Conservation (phyloP, 805 yeast species). For the Maudiozyma serrabonitensis region DNA sequence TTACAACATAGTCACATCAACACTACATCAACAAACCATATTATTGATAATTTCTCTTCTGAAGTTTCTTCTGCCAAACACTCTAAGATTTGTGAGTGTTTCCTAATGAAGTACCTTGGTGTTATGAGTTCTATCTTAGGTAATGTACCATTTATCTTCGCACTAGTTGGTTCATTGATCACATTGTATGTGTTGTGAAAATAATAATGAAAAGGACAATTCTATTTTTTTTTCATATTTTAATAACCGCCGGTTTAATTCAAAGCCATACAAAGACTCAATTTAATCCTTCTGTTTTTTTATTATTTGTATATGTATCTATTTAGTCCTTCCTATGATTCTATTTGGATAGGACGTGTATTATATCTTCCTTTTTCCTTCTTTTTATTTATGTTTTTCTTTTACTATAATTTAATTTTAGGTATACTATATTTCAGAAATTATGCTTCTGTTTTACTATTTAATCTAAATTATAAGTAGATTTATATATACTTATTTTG, state of each 20-base stretch:
- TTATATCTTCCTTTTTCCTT: not conserved
- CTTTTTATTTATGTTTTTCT: not conserved
- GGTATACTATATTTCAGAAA: too few relatives aligned
- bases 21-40: conserved; percentile 2
- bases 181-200: conserved; percentile 2
- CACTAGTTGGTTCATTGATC: conserved; percentile 2
- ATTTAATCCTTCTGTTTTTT: not conserved
- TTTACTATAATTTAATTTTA: not conserved
- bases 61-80: not conserved
- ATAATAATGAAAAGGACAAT: too few relatives aligned
- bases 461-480: not conserved
- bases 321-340: not conserved
- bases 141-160: conserved; percentile 2
- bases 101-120: not conserved
- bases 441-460: too few relatives aligned
- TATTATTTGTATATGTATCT: not conserved
- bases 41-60: not conserved
- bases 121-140: not conserved
- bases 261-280: not conserved
- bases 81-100: not conserved
- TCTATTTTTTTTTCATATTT: too few relatives aligned
- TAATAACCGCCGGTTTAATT: too few relatives aligned
- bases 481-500: too few relatives aligned
- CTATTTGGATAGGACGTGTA: not conserved
- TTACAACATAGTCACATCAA: conserved; percentile 5